Base-by-base conservation (phyloP, 1,284 basidiomycete genomes). In the Meira nashicola region DNA sequence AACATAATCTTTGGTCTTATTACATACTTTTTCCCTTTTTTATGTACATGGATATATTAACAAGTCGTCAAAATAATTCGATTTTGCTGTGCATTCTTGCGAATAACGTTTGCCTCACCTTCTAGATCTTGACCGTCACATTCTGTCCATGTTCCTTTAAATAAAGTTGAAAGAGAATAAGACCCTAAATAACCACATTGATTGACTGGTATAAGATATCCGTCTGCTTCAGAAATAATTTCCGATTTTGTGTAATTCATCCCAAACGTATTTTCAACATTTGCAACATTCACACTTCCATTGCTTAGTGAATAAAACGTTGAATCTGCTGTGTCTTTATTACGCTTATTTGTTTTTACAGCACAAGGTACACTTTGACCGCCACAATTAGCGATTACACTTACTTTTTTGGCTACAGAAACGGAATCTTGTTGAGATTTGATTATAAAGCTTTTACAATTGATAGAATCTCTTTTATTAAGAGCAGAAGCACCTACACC, bases 401-500 rank as follows among this genome's bases (percentile, higher is more conserved):
- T 11, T 10, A 40, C n/a, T 10, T n/a, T 10, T 40, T 11, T n/a
- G n/a, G 11, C n/a, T 10, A n/a, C 39, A 40, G 39, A 40, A n/a
- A n/a, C 10, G n/a, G 39, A 40, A n/a, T 40, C 39, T 40, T 40
- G 39, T n/a, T 40, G 39, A n/a, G 11, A 11, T 11, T 40, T n/a
- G 39, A 40, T n/a, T n/a, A 11, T 40, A n/a, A 40, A 40, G 10
- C 39, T n/a, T n/a, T 40, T 40, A n/a, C 39, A 40, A n/a, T 40
- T 40, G 39, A 40, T 40, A 40, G n/a, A n/a, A n/a, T 40, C n/a
- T n/a, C 39, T 40, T 40, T n/a, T 40, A 11, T n/a, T n/a, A n/a
- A n/a, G n/a, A n/a, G n/a, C n/a, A n/a, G n/a, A n/a, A n/a, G n/a
- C n/a, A n/a, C n/a, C n/a, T n/a, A n/a, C n/a, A n/a, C n/a, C n/a